Evolutionary conservation across 1,284 basidiomycete genomes (phyloP), one percentile per base, ranked within the genome.

Genomic region (Papiliotrema laurentii): DNA sequence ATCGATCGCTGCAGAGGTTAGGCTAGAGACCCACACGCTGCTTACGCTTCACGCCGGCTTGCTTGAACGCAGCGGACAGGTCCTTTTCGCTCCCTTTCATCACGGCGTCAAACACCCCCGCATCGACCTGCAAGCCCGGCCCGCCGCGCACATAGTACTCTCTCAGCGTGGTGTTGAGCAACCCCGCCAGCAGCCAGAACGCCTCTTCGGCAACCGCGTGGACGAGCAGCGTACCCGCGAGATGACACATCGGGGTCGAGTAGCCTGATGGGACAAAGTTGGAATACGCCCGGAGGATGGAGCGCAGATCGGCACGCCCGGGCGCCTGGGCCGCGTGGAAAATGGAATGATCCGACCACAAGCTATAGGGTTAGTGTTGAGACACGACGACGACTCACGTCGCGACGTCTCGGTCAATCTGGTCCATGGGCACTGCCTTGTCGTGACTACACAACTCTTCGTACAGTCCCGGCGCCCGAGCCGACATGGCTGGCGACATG

Each of bases 161-260:
- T 25, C 86, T 84, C 41, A 72, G 49, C 6, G 91, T 76, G 52
- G 86, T 81, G 5, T 82, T 80, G 9, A 89, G 80, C 61, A 96
- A 86, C 3, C 89, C 89, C 6, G 66, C 64, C 10, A 79, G 61
- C 11, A 77, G 62, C 89, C 89, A 96, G 67, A 97, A 97, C 0
- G 89, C 87, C 55, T 94, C 89, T 69, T 96, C 90, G 53, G 91
- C 87, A 0, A 86, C 88, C 1, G 87, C 83, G 51, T 90, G 84
- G 25, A 89, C 76, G 0, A 96, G 73, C 24, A 94, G 74, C 48
- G 88, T 83, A 0, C 87, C 89, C 10, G 84, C 83, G 43, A 96
- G 81, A 16, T 83, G 74, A 3, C 84, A 82, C 51, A 96, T 77
- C 39, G 59, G 56, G 28, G 77, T 78, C 26, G 79, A 76, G 66